These are phyloP conservation scores for Hanseniaspora nectarophila DNA, from an alignment of 805 yeast genomes.

Conservation along the genomic window DNA sequence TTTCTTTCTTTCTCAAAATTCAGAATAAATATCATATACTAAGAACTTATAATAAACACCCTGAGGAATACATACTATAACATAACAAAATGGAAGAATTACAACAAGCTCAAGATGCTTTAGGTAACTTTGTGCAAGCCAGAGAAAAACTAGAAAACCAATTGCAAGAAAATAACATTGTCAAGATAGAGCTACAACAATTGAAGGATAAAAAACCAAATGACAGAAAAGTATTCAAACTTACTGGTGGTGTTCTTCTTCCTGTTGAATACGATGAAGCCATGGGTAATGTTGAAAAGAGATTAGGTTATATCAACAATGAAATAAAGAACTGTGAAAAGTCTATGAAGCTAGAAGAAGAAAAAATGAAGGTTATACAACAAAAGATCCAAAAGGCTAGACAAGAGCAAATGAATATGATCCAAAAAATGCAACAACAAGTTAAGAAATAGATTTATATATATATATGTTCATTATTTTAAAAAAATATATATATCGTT, in stretches of 20 bases:
- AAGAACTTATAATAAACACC: background rate
- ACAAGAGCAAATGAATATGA: conserved; percentile 16
- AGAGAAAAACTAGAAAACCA: conserved; percentile 89
- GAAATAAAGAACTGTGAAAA: conserved; percentile 71
- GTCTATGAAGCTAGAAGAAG: conserved; percentile 13
- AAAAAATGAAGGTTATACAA: conserved; percentile 48
- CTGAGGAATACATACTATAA: conserved; percentile 16
- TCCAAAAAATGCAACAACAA: conserved; percentile 11
- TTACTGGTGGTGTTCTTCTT: conserved; percentile 82
- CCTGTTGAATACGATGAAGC: conserved; percentile 86
- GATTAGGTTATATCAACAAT: conserved; percentile 72
- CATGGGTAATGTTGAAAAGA: conserved; percentile 66
- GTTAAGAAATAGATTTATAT: background rate
- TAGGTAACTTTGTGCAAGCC: conserved; percentile 47
- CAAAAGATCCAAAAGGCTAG: conserved; percentile 47
- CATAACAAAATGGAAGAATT: conserved; percentile 33
- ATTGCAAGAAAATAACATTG: conserved; percentile 84
- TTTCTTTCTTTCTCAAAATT: background rate
- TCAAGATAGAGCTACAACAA: conserved; percentile 60
- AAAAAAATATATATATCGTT: too few relatives aligned
- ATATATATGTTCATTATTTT: too few relatives aligned
- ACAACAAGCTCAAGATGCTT: conserved; percentile 36
- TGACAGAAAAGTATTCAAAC: conserved; percentile 68
- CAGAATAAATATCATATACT: background rate
- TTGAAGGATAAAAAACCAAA: conserved; percentile 34